Percentiles rank a stretch among this genome's conserved stretches.
Conservation (phyloP, 2,329 filamentous ascomycete species). For the Fusarium oxysporum region DNA sequence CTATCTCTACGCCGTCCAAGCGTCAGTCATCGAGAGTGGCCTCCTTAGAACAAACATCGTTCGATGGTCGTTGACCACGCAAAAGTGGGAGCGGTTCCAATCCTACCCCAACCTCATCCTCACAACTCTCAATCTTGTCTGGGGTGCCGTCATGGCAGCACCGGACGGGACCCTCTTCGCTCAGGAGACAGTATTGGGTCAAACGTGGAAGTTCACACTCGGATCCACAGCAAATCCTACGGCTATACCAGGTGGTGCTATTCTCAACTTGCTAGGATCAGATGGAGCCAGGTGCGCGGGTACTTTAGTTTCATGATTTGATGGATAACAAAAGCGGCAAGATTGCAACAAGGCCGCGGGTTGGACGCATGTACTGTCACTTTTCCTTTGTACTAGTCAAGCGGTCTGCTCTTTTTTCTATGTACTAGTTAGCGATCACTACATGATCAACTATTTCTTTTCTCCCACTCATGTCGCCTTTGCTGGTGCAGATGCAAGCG, state of each 20-base stretch:
- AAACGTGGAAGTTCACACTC: conserved; percentile 23
- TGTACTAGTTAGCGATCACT: conserved; percentile 22
- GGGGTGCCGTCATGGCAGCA: conserved; percentile 12
- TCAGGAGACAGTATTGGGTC: conserved; percentile 10
- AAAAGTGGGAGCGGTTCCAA: conserved; percentile 3
- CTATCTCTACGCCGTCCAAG: conserved; percentile 32
- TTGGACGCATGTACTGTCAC: conserved; percentile 16
- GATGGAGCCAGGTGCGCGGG: conserved; percentile 33
- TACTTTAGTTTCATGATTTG: background rate
- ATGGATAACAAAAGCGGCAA: conserved; percentile 18
- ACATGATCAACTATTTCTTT: conserved; percentile 18
- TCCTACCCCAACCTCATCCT: background rate
- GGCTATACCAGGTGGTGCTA: background rate
- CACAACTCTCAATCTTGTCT: conserved; percentile 9
- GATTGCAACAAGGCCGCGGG: conserved; percentile 25
- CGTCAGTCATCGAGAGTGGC: background rate
- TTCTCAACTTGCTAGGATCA: conserved; percentile 13
- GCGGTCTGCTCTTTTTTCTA: conserved; percentile 11
- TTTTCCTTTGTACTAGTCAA: conserved; percentile 24
- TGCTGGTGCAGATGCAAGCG: conserved; percentile 32
- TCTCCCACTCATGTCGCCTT: conserved; percentile 19
- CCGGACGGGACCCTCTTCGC: background rate
- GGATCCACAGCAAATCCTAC: background rate
- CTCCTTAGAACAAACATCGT: conserved; percentile 20
- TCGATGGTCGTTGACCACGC: background rate